Evolutionary conservation across 148 eudicot species (phyloP).

Genomic region (Dysphania ambrosioides): DNA sequence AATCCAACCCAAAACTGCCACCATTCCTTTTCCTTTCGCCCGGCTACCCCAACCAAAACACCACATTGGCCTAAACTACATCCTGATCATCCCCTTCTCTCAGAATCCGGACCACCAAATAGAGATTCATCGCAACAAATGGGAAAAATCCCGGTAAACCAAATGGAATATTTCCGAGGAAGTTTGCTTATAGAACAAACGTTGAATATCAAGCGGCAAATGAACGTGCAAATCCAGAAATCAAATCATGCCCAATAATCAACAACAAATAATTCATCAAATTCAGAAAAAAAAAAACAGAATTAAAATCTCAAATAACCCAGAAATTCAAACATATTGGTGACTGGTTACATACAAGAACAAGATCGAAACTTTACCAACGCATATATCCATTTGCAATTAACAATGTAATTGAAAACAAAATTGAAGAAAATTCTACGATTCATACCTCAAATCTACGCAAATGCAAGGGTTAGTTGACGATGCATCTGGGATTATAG

Average conservation of each 20-base stretch:
- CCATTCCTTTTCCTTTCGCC: not conserved
- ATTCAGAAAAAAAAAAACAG: not conserved
- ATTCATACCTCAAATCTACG: not conserved
- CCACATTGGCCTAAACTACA: not conserved
- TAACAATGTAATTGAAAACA: not conserved
- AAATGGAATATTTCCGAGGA: not conserved
- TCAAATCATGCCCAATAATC: not conserved
- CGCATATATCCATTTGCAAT: not conserved
- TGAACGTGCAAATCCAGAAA: not conserved
- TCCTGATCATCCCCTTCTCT: not conserved
- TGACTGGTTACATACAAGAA: not conserved
- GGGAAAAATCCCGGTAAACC: not conserved
- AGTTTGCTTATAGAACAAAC: not conserved
- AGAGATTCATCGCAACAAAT: not conserved
- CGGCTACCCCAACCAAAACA: not conserved
- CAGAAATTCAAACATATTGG: not conserved
- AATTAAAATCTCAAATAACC: not conserved
- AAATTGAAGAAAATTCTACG: not conserved
- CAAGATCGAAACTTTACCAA: not conserved
- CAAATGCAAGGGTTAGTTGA: not conserved
- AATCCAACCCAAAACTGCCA: not conserved
- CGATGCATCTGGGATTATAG: not conserved
- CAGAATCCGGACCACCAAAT: not conserved
- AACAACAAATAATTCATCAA: not conserved
- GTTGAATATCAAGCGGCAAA: not conserved